A percentile compares a stretch with the other conserved stretches of the same genome.
phyloP scores from a whole-genome alignment of 2,329 filamentous ascomycete species.

The Leptographium galeiforme region DNA sequence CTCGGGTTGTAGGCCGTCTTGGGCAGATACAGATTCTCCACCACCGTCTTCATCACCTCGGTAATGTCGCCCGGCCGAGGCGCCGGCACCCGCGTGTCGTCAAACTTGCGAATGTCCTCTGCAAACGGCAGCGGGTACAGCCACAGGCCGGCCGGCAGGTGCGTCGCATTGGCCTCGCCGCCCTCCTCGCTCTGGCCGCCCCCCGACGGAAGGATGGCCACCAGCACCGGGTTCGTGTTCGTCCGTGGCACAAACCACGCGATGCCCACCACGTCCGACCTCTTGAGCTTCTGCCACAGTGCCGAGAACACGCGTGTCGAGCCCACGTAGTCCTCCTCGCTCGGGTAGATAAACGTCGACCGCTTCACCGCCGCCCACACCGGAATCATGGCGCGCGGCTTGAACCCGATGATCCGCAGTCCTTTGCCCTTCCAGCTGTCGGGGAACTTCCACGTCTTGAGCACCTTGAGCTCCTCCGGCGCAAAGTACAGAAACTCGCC shows the following conservation, averaged over 20 bases:
- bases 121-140: conserved; percentile 76
- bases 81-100: conserved; percentile 38
- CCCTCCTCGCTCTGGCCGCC: conserved; percentile 33
- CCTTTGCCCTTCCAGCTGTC: conserved; percentile 58
- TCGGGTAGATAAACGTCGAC: conserved; percentile 86
- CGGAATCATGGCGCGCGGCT: conserved; percentile 59
- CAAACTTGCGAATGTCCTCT: conserved; percentile 73
- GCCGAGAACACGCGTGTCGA: conserved; percentile 89
- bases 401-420: conserved; percentile 89
- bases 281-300: conserved; percentile 73
- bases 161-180: conserved; percentile 39
- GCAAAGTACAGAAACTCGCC: conserved; percentile 80
- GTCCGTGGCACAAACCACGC: conserved; percentile 79
- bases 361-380: conserved; percentile 78
- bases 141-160: conserved; percentile 76
- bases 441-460: conserved; percentile 40
- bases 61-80: conserved; percentile 57
- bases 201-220: conserved; percentile 66
- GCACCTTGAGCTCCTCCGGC: conserved; percentile 63
- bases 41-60: conserved; percentile 67
- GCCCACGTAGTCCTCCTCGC: conserved; percentile 77
- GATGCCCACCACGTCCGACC: conserved; percentile 66
- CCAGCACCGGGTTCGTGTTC: conserved; percentile 67
- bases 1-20: conserved; percentile 71
- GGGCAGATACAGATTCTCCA: conserved; percentile 80